Evolutionary conservation across 2,329 filamentous ascomycete species (phyloP), one percentile per base, ranked within the genome.

Genomic region (Fusarium albidum): DNA sequence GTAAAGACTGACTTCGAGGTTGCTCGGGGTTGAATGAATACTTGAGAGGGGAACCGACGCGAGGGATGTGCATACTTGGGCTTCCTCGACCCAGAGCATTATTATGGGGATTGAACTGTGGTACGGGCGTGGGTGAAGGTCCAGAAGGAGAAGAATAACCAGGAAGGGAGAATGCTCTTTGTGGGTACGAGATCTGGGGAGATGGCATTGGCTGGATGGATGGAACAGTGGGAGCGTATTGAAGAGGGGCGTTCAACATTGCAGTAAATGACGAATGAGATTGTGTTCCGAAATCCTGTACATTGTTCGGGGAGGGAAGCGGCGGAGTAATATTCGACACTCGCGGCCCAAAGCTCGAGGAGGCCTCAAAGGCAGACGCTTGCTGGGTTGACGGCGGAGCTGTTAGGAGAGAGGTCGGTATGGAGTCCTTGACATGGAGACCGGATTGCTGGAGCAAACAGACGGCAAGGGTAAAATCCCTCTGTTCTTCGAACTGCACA

Each of bases 391-490:
- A 41, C 25, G 38, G 8, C 3, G 9, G 6, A 27, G 14, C 9
- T 18, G 31, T 34, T 13, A 52, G 32, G n/a, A 52, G 33, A 9
- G 48, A 35, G 15, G 8, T 37, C 2, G 53, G 48, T 29, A 55
- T 51, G 17, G 56, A 46, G 5, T 68, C 58, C 26, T 57, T 55
- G 31, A 72, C 53, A 6, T 14, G 25, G 28, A 76, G 71, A 9
- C 69, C 68, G 11, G 66, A 59, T 43, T 67, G 71, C 28, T 68
- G 61, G 1, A 76, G 61, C 43, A 72, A 64, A 38, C 64, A 73
- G 5, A 69, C 60, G 2, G 68, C 54, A 13, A 75, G 46, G 18
- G 54, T 64, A 29, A 75, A 74, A 40, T 75, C 71, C 45, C 72
- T 63, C 5, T 43, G 55, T 9, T 70, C 61, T 9, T 66, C 61